Conservation (phyloP, 805 yeast species). For the Helenozyma rhizophorensis region DNA sequence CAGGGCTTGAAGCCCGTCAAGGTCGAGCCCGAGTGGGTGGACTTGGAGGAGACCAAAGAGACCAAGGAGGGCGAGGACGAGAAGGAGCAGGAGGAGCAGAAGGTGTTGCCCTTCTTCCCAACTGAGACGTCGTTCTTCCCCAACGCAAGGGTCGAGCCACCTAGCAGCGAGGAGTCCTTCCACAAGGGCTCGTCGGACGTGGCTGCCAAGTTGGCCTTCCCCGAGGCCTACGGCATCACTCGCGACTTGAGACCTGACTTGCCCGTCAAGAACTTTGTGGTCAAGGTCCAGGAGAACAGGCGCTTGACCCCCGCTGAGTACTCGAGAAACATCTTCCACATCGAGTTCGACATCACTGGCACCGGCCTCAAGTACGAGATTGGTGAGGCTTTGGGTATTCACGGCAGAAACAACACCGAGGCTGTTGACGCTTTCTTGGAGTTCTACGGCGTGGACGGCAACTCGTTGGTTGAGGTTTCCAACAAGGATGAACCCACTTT, state of each 20-base stretch:
- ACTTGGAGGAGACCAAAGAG: conserved; percentile 19
- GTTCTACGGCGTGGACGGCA: conserved; percentile 67
- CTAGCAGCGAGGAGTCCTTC: conserved; percentile 31
- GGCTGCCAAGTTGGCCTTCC: conserved; percentile 70
- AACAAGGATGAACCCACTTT: conserved; percentile 55
- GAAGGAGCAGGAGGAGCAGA: conserved; percentile 19
- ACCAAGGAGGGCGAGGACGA: conserved; percentile 21
- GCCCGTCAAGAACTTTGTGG: conserved; percentile 78
- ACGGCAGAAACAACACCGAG: conserved; percentile 73
- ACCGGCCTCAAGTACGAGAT: conserved; percentile 89
- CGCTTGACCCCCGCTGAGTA: conserved; percentile 87
- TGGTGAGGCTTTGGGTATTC: conserved; percentile 96
- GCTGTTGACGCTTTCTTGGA: conserved; percentile 66
- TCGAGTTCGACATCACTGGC: conserved; percentile 87
- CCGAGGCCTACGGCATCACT: conserved; percentile 67
- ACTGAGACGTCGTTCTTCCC: conserved; percentile 63
- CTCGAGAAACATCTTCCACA: conserved; percentile 93
- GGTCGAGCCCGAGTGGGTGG: conserved; percentile 31
- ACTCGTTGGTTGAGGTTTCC: conserved; percentile 66
- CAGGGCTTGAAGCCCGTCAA: conserved; percentile 35
- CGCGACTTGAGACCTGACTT: conserved; percentile 79
- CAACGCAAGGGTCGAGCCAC: conserved; percentile 45
- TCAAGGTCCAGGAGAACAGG: conserved; percentile 86
- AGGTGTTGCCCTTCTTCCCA: conserved; percentile 45
- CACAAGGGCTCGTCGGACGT: conserved; percentile 40